Evolutionary conservation across 192 early-diverging fungal species (phyloP).

Genomic region (Podochytrium sp.): DNA sequence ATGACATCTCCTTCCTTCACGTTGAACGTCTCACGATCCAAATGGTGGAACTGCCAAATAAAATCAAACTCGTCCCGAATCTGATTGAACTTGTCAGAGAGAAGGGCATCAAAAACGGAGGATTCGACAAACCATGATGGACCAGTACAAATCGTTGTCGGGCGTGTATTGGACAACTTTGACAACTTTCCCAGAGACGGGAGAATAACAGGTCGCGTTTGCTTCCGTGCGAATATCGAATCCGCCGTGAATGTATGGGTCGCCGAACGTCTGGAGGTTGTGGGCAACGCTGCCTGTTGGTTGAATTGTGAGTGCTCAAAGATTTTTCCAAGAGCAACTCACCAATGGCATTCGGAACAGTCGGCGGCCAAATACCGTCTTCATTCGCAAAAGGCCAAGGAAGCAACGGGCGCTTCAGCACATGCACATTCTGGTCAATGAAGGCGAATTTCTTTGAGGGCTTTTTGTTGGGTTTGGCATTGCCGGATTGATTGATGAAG

Average conservation of each 20-base stretch:
- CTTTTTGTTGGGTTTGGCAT: not conserved
- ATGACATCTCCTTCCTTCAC: constrained; percentile 23
- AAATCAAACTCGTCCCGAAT: constrained; percentile 24
- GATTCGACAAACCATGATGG: not conserved
- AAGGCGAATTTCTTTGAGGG: constrained; percentile 1
- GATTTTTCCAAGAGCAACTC: too few relatives aligned
- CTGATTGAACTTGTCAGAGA: not conserved
- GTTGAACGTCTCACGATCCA: not conserved
- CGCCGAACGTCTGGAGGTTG: constrained; percentile 6
- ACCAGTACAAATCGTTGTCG: constrained; percentile 2
- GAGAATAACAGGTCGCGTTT: constrained; percentile 15
- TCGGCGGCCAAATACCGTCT: constrained; percentile 6
- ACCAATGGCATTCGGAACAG: constrained; percentile 8
- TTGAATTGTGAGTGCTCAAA: not conserved
- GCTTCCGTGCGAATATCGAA: constrained; percentile 10
- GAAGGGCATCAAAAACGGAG: not conserved
- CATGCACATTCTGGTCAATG: not conserved
- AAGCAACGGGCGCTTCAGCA: constrained; percentile 2
- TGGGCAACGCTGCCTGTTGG: not conserved
- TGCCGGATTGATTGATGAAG: not conserved
- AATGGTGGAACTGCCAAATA: constrained; percentile 27
- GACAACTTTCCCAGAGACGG: constrained; percentile 13
- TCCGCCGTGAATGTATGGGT: constrained; percentile 15
- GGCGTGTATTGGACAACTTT: constrained; percentile 11
- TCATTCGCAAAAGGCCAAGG: constrained; percentile 27